Percentiles rank a stretch among this genome's conserved stretches.
Conservation (phyloP, 2,329 filamentous ascomycete species). For the Exophiala mesophila region DNA sequence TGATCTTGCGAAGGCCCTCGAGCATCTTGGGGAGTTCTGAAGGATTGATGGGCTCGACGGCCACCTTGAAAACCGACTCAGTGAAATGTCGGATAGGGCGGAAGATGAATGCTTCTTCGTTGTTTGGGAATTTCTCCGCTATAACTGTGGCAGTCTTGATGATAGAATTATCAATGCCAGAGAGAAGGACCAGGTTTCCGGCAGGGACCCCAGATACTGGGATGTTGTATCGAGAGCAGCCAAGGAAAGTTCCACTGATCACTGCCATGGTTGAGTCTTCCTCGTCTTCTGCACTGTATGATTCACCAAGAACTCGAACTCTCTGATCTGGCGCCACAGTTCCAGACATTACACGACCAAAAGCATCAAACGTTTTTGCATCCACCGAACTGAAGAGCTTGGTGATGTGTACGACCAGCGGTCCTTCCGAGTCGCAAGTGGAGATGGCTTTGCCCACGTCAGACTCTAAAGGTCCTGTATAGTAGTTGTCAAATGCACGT, state of each 20-base stretch:
- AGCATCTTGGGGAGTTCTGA: slow-evolving; percentile 98
- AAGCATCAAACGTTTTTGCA: slow-evolving; percentile 83
- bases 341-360: slow-evolving; percentile 89
- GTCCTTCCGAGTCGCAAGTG: slow-evolving; percentile 80
- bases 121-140: slow-evolving; percentile 70
- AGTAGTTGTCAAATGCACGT: slow-evolving; percentile 75
- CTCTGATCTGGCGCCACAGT: slow-evolving; percentile 75
- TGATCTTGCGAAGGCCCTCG: slow-evolving; percentile 90
- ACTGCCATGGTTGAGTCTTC: slow-evolving; percentile 92
- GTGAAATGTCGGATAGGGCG: slow-evolving; percentile 90
- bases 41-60: slow-evolving; percentile 95
- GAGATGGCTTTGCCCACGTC: slow-evolving; percentile 76
- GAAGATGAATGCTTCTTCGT: slow-evolving; percentile 95
- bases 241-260: slow-evolving; percentile 81
- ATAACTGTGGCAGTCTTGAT: slow-evolving; percentile 95
- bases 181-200: slow-evolving; percentile 86
- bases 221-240: slow-evolving; percentile 88
- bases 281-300: slow-evolving; percentile 93
- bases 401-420: slow-evolving; percentile 83
- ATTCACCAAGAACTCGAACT: slow-evolving; percentile 88
- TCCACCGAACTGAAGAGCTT: slow-evolving; percentile 89
- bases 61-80: slow-evolving; percentile 95
- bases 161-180: slow-evolving; percentile 94
- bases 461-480: slow-evolving; percentile 82
- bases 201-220: slow-evolving; percentile 87